A percentile compares a stretch with the other conserved stretches of the same genome.
Evolutionary conservation across 2,329 filamentous ascomycete species (phyloP).

Genomic region (Thielaviopsis euricoi): DNA sequence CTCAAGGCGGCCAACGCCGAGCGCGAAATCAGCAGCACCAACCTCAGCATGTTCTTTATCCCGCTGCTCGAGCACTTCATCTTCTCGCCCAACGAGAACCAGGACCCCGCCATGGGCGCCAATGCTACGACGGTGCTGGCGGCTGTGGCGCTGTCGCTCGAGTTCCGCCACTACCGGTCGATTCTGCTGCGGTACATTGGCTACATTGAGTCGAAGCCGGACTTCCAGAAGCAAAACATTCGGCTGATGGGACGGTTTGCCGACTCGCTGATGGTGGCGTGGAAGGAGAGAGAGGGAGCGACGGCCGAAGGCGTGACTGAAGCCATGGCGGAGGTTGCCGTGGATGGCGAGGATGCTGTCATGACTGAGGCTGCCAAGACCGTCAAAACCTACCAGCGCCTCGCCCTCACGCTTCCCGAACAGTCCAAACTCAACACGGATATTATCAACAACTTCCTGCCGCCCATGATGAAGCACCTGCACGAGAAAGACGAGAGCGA

Average conservation of each 20-base stretch:
- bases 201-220: slow-evolving; percentile 65
- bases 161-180: slow-evolving; percentile 81
- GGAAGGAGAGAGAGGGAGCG: slow-evolving; percentile 2
- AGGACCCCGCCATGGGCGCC: slow-evolving; percentile 74
- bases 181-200: slow-evolving; percentile 70
- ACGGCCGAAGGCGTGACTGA: slow-evolving; percentile 23
- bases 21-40: slow-evolving; percentile 53
- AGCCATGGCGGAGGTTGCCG: slow-evolving; percentile 23
- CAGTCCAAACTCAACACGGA: slow-evolving; percentile 53
- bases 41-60: slow-evolving; percentile 73
- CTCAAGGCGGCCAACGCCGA: slow-evolving; percentile 52
- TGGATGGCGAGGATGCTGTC: slow-evolving; percentile 21
- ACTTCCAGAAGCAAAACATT: slow-evolving; percentile 73
- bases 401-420: slow-evolving; percentile 51
- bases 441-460: slow-evolving; percentile 58
- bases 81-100: slow-evolving; percentile 60
- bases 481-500: slow-evolving; percentile 91
- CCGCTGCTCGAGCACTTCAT: slow-evolving; percentile 90
- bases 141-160: slow-evolving; percentile 54
- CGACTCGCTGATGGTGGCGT: slow-evolving; percentile 45
- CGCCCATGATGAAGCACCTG: slow-evolving; percentile 65
- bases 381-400: slow-evolving; percentile 17
- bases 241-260: slow-evolving; percentile 66
- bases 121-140: slow-evolving; percentile 74
- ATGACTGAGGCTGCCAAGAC: slow-evolving; percentile 30